Evolutionary conservation across 208 protist species (phyloP), one percentile per base, ranked within the genome.

Genomic region (Acanthamoeba royreba): DNA sequence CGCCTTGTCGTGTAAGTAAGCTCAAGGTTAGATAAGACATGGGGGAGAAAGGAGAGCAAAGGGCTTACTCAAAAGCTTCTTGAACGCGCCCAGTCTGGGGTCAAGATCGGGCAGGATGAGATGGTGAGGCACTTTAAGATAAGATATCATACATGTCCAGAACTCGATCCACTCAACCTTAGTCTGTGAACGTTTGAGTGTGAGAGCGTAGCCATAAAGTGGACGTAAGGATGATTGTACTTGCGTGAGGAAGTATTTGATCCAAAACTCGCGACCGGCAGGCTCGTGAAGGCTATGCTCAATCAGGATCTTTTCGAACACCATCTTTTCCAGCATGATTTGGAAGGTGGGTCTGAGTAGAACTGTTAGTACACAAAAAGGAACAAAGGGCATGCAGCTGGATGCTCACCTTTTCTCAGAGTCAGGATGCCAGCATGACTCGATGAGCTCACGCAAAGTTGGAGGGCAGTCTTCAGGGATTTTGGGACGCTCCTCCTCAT

Each of bases 181-280:
- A 40, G 66, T 77, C 66, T 74, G n/a, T 9, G 17, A 31, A 5
- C 28, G 5, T 40, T 4, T 7, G 5, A n/a, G n/a, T n/a, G 28
- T 31, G 61, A 25, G 61, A 72, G 11, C 17, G 28, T 31, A 25
- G 61, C 11, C 55, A 38, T n/a, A 66, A 19, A 66, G 9, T 28
- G 11, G 4, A 25, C 55, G 19, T 28, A 25, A 17, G 55, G 8
- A 25, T 25, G 4, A 42, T 15, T 31, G 40, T 86, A 55, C 74
- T 43, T 87, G 46, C n/a, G 77, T 87, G 77, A 87, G 77, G 77
- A 87, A 87, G 7, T 87, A 87, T 58, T 87, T 87, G 42, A 58
- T 87, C 77, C 77, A 87, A 46, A 87, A 87, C n/a, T 87, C 77
- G 43, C 77, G 77, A 5, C 46, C 77, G 2, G 42, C 22, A n/a